Evolutionary conservation across 2,329 filamentous ascomycete genomes (phyloP).

Genomic region (Acrodontium crateriforme): DNA sequence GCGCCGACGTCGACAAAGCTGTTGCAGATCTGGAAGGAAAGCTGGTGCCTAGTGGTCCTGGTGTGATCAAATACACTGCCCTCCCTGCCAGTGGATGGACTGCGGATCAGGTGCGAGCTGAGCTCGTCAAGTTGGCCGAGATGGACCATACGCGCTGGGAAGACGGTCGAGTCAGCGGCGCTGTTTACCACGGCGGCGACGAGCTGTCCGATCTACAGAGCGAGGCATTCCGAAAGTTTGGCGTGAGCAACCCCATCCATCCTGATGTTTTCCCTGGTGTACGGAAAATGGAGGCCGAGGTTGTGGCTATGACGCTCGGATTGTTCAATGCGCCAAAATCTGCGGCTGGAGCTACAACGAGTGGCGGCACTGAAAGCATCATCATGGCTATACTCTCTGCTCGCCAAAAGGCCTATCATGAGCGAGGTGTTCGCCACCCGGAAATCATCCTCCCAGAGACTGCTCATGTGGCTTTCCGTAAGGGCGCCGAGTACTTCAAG

Average conservation of each 20-base stretch:
- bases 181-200: conserved; percentile 88
- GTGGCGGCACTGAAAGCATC: conserved; percentile 91
- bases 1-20: conserved; percentile 68
- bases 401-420: conserved; percentile 72
- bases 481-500: conserved; percentile 88
- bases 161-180: conserved; percentile 84
- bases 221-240: conserved; percentile 87
- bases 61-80: conserved; percentile 56
- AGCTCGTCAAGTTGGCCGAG: conserved; percentile 62
- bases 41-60: conserved; percentile 60
- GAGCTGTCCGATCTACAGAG: conserved; percentile 72
- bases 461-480: conserved; percentile 90
- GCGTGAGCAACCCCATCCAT: conserved; percentile 91
- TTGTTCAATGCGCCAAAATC: conserved; percentile 70
- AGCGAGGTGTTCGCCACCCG: conserved; percentile 79
- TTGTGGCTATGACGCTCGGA: conserved; percentile 73
- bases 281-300: conserved; percentile 96
- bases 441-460: conserved; percentile 97
- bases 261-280: conserved; percentile 97
- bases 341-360: conserved; percentile 69
- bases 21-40: conserved; percentile 71
- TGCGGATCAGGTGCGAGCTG: conserved; percentile 61
- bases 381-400: conserved; percentile 88
- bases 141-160: conserved; percentile 97
- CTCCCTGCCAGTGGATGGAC: conserved; percentile 77